Evolutionary conservation across 148 eudicot species (phyloP).

Genomic region (Arbutus unedo): DNA sequence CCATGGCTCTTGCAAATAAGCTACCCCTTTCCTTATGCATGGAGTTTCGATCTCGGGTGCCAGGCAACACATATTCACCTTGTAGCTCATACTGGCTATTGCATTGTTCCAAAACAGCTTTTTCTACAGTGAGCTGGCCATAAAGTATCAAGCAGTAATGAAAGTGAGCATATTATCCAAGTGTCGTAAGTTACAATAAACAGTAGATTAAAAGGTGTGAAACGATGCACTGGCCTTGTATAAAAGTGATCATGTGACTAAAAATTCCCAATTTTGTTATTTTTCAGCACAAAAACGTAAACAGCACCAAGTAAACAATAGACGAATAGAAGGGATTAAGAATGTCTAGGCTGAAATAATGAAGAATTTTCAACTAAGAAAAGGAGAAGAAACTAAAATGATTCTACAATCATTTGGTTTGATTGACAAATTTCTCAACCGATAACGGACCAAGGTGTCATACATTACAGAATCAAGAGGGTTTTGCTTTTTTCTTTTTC

Average conservation of each 20-base stretch:
- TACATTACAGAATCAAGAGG: not conserved
- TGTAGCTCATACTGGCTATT: conserved; percentile 93
- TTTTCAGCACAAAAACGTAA: not conserved
- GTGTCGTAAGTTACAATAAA: not conserved
- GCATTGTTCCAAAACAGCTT: conserved; percentile 90
- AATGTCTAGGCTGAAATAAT: not conserved
- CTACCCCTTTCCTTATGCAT: conserved; percentile 57
- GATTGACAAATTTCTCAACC: not conserved
- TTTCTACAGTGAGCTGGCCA: conserved; percentile 86
- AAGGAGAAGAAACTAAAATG: not conserved
- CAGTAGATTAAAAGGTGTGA: not conserved
- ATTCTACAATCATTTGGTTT: not conserved
- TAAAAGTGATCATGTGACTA: not conserved
- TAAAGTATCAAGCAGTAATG: conserved; percentile 17
- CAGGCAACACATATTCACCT: conserved; percentile 98
- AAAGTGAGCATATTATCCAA: not conserved
- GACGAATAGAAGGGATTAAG: not conserved
- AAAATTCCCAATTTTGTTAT: not conserved
- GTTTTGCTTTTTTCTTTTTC: not conserved
- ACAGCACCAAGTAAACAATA: not conserved
- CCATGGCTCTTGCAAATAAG: conserved; percentile 78
- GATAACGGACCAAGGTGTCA: not conserved
- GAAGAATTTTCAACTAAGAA: not conserved
- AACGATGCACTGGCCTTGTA: not conserved
- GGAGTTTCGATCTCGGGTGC: conserved; percentile 75